Evolutionary conservation across 805 yeast species (phyloP).

Genomic region (Pichia cephalocereana): DNA sequence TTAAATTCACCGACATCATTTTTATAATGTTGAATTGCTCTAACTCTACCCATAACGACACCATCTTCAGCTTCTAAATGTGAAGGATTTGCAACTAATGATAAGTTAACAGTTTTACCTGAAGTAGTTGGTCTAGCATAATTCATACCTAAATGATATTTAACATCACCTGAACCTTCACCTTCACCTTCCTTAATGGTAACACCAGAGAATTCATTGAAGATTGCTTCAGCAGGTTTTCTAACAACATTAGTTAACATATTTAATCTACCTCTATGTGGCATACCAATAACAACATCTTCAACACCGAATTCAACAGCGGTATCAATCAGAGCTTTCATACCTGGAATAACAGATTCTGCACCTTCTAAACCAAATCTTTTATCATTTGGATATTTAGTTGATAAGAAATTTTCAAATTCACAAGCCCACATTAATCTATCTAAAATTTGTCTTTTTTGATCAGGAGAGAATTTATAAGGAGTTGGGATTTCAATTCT

Average conservation of each 20-base stretch:
- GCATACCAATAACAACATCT: conserved; percentile 98
- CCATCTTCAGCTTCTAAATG: conserved; percentile 99
- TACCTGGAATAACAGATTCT: conserved; percentile 93
- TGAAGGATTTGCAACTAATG: conserved; percentile 97
- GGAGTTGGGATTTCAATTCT: conserved; percentile 90
- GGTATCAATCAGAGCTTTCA: conserved; percentile 90
- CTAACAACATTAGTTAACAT: conserved; percentile 97
- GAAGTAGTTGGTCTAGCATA: conserved; percentile 98
- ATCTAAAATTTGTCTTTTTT: conserved; percentile 93
- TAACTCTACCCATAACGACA: conserved; percentile 94
- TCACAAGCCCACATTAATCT: conserved; percentile 94
- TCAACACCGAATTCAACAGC: conserved; percentile 89
- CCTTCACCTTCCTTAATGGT: conserved; percentile 80
- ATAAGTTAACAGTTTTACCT: conserved; percentile 90
- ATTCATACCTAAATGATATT: conserved; percentile 98
- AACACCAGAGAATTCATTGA: conserved; percentile 91
- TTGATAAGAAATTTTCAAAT: conserved; percentile 84
- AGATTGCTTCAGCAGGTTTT: conserved; percentile 96
- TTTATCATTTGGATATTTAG: conserved; percentile 97
- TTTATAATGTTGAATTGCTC: conserved; percentile 91
- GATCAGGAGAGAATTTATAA: conserved; percentile 71
- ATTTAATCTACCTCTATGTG: conserved; percentile 98
- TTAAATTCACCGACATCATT: conserved; percentile 71
- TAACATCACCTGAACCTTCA: conserved; percentile 98
- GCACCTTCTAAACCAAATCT: conserved; percentile 99